Conservation (phyloP, 2,329 filamentous ascomycete species). For the Paecilomyces niveus region DNA sequence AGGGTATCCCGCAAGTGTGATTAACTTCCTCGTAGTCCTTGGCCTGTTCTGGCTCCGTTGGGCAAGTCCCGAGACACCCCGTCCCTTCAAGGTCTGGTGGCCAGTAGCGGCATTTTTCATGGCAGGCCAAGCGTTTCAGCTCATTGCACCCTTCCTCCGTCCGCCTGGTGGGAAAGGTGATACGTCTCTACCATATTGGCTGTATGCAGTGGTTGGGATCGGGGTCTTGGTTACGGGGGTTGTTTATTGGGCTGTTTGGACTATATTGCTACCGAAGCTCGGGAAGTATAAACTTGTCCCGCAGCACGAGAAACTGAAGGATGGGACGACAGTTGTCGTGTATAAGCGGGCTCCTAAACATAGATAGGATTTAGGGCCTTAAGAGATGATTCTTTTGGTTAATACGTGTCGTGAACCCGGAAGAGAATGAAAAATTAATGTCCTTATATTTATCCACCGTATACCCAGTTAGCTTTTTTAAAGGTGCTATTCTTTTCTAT, state of each 20-base stretch:
- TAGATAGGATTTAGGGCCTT: background rate
- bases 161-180: constrained; percentile 37
- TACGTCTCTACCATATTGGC: constrained; percentile 43
- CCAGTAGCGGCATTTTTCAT: constrained; percentile 44
- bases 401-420: too few relatives aligned
- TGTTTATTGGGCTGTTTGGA: constrained; percentile 41
- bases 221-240: constrained; percentile 38
- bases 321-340: constrained; percentile 14
- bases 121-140: constrained; percentile 54
- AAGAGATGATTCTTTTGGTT: too few relatives aligned
- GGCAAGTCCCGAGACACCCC: constrained; percentile 30
- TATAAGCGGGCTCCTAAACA: constrained; percentile 8
- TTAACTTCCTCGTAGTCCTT: constrained; percentile 23
- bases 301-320: constrained; percentile 8
- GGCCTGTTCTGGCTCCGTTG: constrained; percentile 12
- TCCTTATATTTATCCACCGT: too few relatives aligned
- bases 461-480: too few relatives aligned
- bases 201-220: constrained; percentile 43
- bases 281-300: constrained; percentile 11
- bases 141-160: constrained; percentile 51
- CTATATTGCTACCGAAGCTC: constrained; percentile 8
- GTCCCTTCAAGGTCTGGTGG: constrained; percentile 37
- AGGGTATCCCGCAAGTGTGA: constrained; percentile 23
- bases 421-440: too few relatives aligned
- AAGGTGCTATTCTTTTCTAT: too few relatives aligned